Base-by-base conservation (phyloP, 192 early-diverging fungal species). In the Spinellus fusiger region DNA sequence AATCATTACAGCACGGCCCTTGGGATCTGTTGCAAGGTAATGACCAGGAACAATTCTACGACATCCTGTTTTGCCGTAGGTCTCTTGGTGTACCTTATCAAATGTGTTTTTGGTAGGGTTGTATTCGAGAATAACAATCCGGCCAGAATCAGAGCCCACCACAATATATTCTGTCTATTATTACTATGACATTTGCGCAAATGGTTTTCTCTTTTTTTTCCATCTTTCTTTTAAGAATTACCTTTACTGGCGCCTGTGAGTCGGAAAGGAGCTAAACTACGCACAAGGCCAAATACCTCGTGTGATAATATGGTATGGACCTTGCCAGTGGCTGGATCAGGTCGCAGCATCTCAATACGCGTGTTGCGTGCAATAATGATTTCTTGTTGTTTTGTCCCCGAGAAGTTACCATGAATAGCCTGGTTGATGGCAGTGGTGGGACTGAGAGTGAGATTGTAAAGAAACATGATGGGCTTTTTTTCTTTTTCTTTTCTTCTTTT, bases 1-100 rank as follows among this genome's bases (percentile, higher is more conserved):
- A 44, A 98, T 89, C 92, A 98, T 92, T 20, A 97, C 88, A 7
- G 96, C 94, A 46, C 98, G 83, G 10, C 98, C 98, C 44, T 93
- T 91, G 0, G 98, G 98, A 76, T 99, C 98, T 8, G 86, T 72
- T 4, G 95, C 96, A 31, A 99, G 81, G 54, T 95, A 98, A 74
- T 99, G 92, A 15, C 98, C 98, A 6, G 98, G 90, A 0, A 96
- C 87, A 35, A 89, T 85, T 46, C 98, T 73, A 25, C 98, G 81
- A 53, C 88, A 81, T 32, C 95, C 98, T 10, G 88, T 87, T 61
- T 95, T 95, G 25, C 95, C 98, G 73, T 84, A 98, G 3, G 93
- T 96, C 59, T 99, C 95, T 72, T 88, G 80, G 66, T 96, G 95
- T 10, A 95, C 86, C 54, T 84, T 79, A 25, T 78, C 82, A 63